A percentile compares a stretch with the other conserved stretches of the same genome.
Evolutionary conservation across 140 eudicot species (phyloP).

Genomic region (Bidens hawaiensis): DNA sequence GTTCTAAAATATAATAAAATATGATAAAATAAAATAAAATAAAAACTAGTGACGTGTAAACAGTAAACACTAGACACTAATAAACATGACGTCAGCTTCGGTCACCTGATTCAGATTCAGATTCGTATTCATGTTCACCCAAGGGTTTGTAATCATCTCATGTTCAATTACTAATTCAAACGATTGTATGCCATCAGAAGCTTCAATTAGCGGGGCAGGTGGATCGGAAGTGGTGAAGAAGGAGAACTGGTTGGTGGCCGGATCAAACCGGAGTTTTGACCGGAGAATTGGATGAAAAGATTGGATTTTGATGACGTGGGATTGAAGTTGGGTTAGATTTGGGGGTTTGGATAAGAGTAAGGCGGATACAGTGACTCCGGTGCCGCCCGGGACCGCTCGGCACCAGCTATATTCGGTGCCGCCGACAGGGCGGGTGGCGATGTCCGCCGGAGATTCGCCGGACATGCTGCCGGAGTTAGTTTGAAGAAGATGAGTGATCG

Average conservation of each 20-base stretch:
- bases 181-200: conserved; percentile 30
- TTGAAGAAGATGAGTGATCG: not conserved
- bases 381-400: conserved; percentile 76
- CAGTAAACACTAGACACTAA: conserved; percentile 32
- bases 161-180: conserved; percentile 43
- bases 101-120: conserved; percentile 16
- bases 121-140: conserved; percentile 16
- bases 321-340: conserved; percentile 36
- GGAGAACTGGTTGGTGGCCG: conserved; percentile 36
- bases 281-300: conserved; percentile 69
- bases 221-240: conserved; percentile 31
- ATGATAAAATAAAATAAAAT: no score
- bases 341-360: conserved; percentile 59
- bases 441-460: conserved; percentile 17
- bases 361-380: conserved; percentile 68
- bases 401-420: conserved; percentile 92
- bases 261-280: conserved; percentile 51
- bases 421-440: conserved; percentile 49
- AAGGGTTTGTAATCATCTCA: conserved; percentile 48
- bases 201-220: conserved; percentile 36
- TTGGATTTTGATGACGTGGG: conserved; percentile 52
- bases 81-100: conserved; percentile 52
- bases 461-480: conserved; percentile 13
- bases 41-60: no score
- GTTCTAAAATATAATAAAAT: no score